Evolutionary conservation across 1,284 basidiomycete genomes (phyloP), one percentile per base, ranked within the genome.

Genomic region (Peniophora sp.): DNA sequence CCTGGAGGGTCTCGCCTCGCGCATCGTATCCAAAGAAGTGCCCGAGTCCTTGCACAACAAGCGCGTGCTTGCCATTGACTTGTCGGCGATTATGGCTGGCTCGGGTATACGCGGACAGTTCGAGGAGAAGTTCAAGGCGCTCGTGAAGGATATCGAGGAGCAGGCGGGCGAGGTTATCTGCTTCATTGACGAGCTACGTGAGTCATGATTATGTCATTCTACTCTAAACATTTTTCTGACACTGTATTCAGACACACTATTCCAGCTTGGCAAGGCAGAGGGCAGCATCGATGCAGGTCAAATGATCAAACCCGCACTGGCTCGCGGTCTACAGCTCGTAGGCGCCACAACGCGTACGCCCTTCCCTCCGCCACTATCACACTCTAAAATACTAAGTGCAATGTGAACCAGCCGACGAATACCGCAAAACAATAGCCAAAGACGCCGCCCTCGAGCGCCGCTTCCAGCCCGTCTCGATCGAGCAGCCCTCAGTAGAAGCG

Each of bases 401-500:
- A n/a, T n/a, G n/a, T n/a, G n/a, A n/a, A n/a, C n/a, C n/a, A 85
- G 85, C 84, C 18, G 90, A 95, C 60, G 93, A 97, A 63, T 97
- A 94, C 64, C 76, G 90, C 32, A 92, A 92, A 65, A 89, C 87
- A 0, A 96, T 97, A 43, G 90, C 86, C 48, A 96, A 95, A 66
- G 94, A 97, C 59, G 85, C 90, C 0, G 93, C 93, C 1, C 80
- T 97, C 1, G 91, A 94, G 57, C 78, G 92, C 23, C 83, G 93
- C 1, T 97, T 97, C 71, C 92, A 94, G 62, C 88, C 91, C 0
- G 85, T 97, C 2, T 73, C 76, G 45, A 90, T 96, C 49, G 86
- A 92, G 47, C 94, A 97, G 62, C 94, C 93, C 0, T 85, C 82
- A 0, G 88, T 93, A 6, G 83, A 88, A 52, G 83, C 85, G 0